Evolutionary conservation across 129 eudicot genomes (phyloP).

Genomic region (Sambucus nigra): DNA sequence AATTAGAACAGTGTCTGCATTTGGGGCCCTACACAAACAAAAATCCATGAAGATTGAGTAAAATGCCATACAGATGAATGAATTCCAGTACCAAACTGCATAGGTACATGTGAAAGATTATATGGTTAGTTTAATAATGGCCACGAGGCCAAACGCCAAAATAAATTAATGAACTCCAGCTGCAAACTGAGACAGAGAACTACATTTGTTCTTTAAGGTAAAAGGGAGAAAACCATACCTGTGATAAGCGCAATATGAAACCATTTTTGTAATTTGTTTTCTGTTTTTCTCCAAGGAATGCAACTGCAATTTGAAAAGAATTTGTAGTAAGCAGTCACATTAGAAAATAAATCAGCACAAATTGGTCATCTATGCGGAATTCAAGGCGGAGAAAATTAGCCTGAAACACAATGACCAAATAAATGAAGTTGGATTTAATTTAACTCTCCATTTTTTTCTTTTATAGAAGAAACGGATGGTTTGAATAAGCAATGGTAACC

Average conservation of each 20-base stretch:
- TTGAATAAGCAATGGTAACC: neutral
- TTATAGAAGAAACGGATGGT: neutral
- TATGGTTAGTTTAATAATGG: neutral
- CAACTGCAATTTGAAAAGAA: slow-evolving; percentile 32
- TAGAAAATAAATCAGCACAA: neutral
- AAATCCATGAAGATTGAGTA: slow-evolving; percentile 5
- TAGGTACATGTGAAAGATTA: neutral
- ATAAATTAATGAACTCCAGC: neutral
- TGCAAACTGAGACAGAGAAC: too few relatives aligned
- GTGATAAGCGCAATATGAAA: slow-evolving; percentile 94
- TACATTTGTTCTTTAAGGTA: neutral
- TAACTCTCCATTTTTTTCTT: neutral
- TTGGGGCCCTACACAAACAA: slow-evolving; percentile 67
- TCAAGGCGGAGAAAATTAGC: too few relatives aligned
- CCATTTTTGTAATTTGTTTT: slow-evolving; percentile 87
- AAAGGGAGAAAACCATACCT: slow-evolving; percentile 33
- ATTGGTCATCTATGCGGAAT: too few relatives aligned
- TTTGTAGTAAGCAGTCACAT: neutral
- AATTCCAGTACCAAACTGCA: too few relatives aligned
- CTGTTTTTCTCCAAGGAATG: slow-evolving; percentile 88
- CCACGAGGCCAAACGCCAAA: neutral
- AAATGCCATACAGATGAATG: neutral
- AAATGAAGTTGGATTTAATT: neutral
- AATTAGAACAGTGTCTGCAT: slow-evolving; percentile 83
- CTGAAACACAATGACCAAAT: too few relatives aligned